phyloP scores from a whole-genome alignment of 2,329 filamentous ascomycete species.

The Venturia effusa region DNA sequence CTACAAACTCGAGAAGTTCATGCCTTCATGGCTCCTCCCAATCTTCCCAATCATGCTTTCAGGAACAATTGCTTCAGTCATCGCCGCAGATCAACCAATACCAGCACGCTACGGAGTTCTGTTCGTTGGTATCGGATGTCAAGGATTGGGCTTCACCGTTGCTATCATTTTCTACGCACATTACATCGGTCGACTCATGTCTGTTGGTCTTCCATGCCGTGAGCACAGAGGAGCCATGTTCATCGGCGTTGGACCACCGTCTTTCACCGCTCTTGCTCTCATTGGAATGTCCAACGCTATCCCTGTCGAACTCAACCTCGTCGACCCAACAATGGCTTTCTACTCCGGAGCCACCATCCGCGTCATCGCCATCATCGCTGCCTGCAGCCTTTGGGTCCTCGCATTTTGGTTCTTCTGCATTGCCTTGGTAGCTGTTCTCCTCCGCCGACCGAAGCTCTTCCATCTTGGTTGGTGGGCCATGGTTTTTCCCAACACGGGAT shows the following conservation, averaged over 20 bases:
- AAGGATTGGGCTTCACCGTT: conserved; percentile 36
- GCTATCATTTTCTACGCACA: conserved; percentile 34
- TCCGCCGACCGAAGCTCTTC: conserved; percentile 34
- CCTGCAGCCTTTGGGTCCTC: conserved; percentile 38
- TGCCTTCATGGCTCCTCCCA: conserved; percentile 30
- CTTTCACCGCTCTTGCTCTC: conserved; percentile 59
- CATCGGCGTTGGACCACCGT: conserved; percentile 40
- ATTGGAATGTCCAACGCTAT: conserved; percentile 55
- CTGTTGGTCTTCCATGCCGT: conserved; percentile 31
- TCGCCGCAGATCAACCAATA: conserved; percentile 21
- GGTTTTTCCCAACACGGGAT: conserved; percentile 55
- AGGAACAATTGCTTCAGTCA: conserved; percentile 26
- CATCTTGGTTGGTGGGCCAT: conserved; percentile 52
- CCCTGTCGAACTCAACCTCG: conserved; percentile 31
- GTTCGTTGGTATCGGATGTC: conserved; percentile 32
- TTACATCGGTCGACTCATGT: conserved; percentile 32
- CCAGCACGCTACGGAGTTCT: conserved; percentile 28
- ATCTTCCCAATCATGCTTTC: conserved; percentile 25
- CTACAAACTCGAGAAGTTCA: conserved; percentile 28
- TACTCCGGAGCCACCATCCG: conserved; percentile 36
- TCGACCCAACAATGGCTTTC: conserved; percentile 30
- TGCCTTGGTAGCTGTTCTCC: conserved; percentile 26
- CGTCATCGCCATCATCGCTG: conserved; percentile 28
- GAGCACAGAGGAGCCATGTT: conserved; percentile 38
- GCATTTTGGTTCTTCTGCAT: conserved; percentile 42